Conservation (phyloP, 345 rosid genomes). For the Linum tenue region DNA sequence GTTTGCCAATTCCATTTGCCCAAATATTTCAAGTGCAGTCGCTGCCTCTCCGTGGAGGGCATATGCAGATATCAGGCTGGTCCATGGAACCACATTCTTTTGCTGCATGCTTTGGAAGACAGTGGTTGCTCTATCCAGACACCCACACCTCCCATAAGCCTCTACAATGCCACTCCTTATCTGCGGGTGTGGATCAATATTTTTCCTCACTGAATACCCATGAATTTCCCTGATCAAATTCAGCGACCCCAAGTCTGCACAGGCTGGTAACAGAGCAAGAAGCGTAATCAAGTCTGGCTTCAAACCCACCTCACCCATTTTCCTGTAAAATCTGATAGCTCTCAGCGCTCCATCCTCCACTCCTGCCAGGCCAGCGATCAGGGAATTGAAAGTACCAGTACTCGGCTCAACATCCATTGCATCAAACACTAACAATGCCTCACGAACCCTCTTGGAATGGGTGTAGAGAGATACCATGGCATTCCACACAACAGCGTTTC, state of each 20-base stretch:
- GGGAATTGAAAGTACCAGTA: conserved; percentile 43
- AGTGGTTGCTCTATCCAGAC: conserved; percentile 25
- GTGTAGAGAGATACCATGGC: conserved; percentile 44
- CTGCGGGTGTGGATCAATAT: conserved; percentile 36
- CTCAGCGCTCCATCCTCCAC: conserved; percentile 37
- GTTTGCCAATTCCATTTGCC: conserved; percentile 42
- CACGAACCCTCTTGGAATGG: conserved; percentile 23
- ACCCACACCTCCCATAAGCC: conserved; percentile 52
- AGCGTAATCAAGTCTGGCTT: conserved; percentile 51
- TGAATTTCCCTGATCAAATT: conserved; percentile 45
- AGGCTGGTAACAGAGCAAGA: conserved; percentile 50
- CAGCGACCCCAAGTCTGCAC: conserved; percentile 28
- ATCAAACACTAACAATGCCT: conserved; percentile 30
- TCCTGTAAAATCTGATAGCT: conserved; percentile 42
- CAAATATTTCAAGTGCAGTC: conserved; percentile 36
- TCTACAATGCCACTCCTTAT: conserved; percentile 47
- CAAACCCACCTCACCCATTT: conserved; percentile 35
- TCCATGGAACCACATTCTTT: conserved; percentile 62
- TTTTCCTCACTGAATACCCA: conserved; percentile 38
- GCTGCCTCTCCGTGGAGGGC: conserved; percentile 54
- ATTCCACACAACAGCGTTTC: conserved; percentile 47
- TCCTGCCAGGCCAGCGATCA: conserved; percentile 34
- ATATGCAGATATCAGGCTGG: conserved; percentile 54
- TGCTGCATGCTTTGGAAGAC: conserved; percentile 33
- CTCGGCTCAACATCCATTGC: conserved; percentile 43